phyloP scores from a whole-genome alignment of 208 protist genomes.

The Lotmaria passim region DNA sequence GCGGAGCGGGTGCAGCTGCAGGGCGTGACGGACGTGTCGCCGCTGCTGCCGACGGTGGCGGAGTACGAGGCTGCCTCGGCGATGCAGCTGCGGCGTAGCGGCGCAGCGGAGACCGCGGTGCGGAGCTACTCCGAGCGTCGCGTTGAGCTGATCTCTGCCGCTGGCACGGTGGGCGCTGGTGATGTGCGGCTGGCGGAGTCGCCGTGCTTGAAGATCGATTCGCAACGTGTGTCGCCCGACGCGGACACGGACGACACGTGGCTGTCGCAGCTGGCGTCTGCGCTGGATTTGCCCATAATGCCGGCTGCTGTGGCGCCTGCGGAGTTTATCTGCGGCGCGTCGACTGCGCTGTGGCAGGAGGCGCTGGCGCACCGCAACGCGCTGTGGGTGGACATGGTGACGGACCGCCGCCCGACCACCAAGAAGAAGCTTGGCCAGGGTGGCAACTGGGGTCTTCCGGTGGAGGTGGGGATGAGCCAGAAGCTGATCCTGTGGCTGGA shows the following conservation, averaged over 20 bases:
- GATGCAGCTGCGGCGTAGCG: not conserved
- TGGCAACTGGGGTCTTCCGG: too few relatives aligned
- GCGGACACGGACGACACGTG: not conserved
- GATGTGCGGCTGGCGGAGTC: not conserved
- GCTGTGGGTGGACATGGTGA: too few relatives aligned
- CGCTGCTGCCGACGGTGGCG: constrained; percentile 14
- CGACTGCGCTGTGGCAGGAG: too few relatives aligned
- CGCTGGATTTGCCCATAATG: constrained; percentile 11
- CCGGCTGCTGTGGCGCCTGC: too few relatives aligned
- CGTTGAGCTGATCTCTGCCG: not conserved
- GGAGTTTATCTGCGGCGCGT: too few relatives aligned
- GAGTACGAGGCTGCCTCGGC: constrained; percentile 19
- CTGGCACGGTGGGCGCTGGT: not conserved
- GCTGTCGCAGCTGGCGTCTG: constrained; percentile 10
- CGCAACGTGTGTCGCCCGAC: not conserved
- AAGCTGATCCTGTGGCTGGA: too few relatives aligned
- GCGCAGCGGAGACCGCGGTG: not conserved
- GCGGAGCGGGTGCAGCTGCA: constrained; percentile 7
- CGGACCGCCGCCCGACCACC: too few relatives aligned
- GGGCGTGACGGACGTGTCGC: not conserved
- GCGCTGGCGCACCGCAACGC: too few relatives aligned
- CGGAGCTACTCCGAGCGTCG: constrained; percentile 3
- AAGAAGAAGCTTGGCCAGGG: too few relatives aligned
- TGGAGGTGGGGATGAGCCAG: too few relatives aligned
- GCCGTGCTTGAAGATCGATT: constrained; percentile 1